Base-by-base conservation (phyloP, 495 filamentous ascomycete species). In the Neurospora sp. region DNA sequence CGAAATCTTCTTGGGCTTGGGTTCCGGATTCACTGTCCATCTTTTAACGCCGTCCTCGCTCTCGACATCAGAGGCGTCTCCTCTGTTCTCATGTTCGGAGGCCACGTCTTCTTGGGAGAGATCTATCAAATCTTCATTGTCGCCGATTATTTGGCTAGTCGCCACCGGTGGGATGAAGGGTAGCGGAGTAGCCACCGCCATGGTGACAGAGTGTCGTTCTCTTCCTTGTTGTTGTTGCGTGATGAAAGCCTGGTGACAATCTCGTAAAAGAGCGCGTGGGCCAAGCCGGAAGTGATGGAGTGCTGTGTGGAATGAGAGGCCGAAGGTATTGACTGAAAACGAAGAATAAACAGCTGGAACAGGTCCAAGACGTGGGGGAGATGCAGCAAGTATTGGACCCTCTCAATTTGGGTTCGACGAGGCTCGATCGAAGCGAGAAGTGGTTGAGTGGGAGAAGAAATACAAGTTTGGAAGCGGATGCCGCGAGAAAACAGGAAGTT, bases 1-100 rank as follows among this genome's bases (percentile, higher is more conserved):
- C 3, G 86, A 84, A 44, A 83, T 77, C 69, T 82, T 84, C 27
- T 77, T 77, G 65, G 78, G 75, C 20, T 77, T 73, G 20, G 77
- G 20, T 5, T 69, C 70, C 27, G 76, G 61, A 37, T 83, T 76
- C 46, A 78, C 46, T 1, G 73, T 42, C 71, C 69, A 77, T 48
- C 70, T 46, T 40, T 79, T 74, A 59, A 74, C 70, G 46, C 72
- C 76, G 44, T 78, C 77, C 27, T 65, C 53, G 7, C 91, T 65
- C 53, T 65, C 53, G 53, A 65, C 53, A 65, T 35, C 53, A 35
- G 53, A 65, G 14, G 53, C 53, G 44, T 75, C 74, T 70, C 74
- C 78, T 41, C 69, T 73, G 61, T 76, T 74, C 12, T 75, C 73
- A 22, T 78, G 73, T 10, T 44, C 65, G 9, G 40, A 70, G 31